Evolutionary conservation across 306 rosid genomes (phyloP).

Genomic region (Cucurbita moschata): DNA sequence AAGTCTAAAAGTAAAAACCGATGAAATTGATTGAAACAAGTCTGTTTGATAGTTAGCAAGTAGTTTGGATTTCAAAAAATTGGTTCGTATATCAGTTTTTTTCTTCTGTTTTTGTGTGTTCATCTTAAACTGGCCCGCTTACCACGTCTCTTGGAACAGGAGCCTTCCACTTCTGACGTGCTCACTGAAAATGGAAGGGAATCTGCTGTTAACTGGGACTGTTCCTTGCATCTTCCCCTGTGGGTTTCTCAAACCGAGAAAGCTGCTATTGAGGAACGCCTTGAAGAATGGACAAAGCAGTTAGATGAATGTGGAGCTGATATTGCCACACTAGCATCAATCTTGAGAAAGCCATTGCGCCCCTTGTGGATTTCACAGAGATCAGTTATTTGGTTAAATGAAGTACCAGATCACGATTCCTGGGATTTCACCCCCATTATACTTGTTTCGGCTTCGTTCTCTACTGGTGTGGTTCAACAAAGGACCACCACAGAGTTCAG

Average conservation of each 20-base stretch:
- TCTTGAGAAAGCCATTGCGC: conserved; percentile 67
- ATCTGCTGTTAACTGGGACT: conserved; percentile 48
- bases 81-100: background rate
- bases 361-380: conserved; percentile 90
- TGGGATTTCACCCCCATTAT: conserved; percentile 94
- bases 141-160: conserved; percentile 19
- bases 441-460: conserved; percentile 62
- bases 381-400: conserved; percentile 80
- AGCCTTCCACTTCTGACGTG: conserved; percentile 14
- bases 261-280: conserved; percentile 44
- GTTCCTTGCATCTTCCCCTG: conserved; percentile 79
- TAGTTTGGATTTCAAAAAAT: background rate
- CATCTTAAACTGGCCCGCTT: background rate
- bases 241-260: conserved; percentile 76
- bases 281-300: conserved; percentile 65
- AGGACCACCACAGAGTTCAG: conserved; percentile 65
- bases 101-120: background rate
- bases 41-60: background rate
- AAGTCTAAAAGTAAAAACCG: background rate
- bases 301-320: conserved; percentile 64
- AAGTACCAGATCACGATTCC: conserved; percentile 79
- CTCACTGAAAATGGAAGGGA: conserved; percentile 2
- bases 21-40: background rate
- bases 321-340: conserved; percentile 44
- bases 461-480: conserved; percentile 30